phyloP scores from a whole-genome alignment of 225 moss, liverwort and hornwort genomes.

The Pseudisothecium myosuroides region DNA sequence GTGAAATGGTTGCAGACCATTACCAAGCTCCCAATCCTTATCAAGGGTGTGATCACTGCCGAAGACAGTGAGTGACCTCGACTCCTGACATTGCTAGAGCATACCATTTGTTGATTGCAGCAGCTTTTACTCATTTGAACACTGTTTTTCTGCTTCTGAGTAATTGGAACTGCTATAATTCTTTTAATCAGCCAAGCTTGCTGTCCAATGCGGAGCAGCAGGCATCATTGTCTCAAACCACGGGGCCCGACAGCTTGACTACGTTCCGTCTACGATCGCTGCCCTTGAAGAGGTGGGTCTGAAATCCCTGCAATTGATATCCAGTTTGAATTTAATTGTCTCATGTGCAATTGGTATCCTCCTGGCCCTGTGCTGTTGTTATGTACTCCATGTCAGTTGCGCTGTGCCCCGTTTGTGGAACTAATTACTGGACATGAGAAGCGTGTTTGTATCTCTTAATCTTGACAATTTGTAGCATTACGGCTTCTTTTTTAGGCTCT shows the following conservation, averaged over 20 bases:
- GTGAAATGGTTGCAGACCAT: constrained; percentile 87
- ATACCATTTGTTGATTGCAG: not conserved
- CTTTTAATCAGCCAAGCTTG: constrained; percentile 46
- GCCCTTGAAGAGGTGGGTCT: constrained; percentile 70
- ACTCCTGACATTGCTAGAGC: not conserved
- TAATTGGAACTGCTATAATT: not conserved
- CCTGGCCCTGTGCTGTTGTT: not conserved
- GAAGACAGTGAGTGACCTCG: constrained; percentile 55
- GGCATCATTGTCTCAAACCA: constrained; percentile 91
- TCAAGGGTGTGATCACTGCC: constrained; percentile 91
- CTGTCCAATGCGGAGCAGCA: constrained; percentile 43
- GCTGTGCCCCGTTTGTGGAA: not conserved
- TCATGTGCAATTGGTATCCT: not conserved
- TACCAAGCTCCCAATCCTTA: constrained; percentile 77
- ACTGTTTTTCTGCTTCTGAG: not conserved
- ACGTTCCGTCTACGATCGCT: constrained; percentile 53
- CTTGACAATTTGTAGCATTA: not conserved
- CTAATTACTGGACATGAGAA: not conserved
- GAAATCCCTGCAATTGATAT: not conserved
- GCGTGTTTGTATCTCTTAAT: not conserved
- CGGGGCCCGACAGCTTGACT: constrained; percentile 72
- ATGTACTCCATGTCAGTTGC: not conserved
- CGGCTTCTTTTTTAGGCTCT: not conserved
- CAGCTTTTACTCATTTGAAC: not conserved
- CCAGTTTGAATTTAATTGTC: not conserved